Conservation (phyloP, 2,329 filamentous ascomycete species). For the Neurospora crassa region DNA sequence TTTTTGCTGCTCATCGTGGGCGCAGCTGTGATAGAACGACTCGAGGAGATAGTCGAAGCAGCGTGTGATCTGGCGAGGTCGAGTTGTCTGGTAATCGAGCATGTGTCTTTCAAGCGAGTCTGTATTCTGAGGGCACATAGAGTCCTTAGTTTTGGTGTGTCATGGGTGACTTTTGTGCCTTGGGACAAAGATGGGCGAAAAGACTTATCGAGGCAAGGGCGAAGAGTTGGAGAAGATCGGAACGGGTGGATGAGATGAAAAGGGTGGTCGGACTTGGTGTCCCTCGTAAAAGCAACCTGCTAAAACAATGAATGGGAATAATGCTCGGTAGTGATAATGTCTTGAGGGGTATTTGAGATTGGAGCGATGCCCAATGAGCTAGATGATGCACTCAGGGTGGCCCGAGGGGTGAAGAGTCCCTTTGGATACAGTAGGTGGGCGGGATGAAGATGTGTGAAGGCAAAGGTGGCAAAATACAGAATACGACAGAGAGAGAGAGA, state of each 20-base stretch:
- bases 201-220: too few species aligned
- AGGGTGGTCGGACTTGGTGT: not conserved
- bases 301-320: constrained; percentile 3
- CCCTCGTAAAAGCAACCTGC: not conserved
- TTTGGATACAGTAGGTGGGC: not conserved
- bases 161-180: too few species aligned
- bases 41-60: not conserved
- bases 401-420: not conserved
- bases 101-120: not conserved
- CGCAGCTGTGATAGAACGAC: not conserved
- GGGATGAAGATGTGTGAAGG: not conserved
- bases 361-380: not conserved
- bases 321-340: constrained; percentile 4
- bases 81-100: not conserved
- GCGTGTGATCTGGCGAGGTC: not conserved
- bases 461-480: not conserved
- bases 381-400: not conserved
- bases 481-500: not conserved
- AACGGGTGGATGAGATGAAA: not conserved
- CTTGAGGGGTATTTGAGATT: not conserved
- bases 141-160: not conserved
- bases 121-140: not conserved
- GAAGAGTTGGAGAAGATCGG: not conserved
- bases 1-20: not conserved
- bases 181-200: too few species aligned